Conservation (phyloP, 2,329 filamentous ascomycete species). For the Phialocephala subalpina region DNA sequence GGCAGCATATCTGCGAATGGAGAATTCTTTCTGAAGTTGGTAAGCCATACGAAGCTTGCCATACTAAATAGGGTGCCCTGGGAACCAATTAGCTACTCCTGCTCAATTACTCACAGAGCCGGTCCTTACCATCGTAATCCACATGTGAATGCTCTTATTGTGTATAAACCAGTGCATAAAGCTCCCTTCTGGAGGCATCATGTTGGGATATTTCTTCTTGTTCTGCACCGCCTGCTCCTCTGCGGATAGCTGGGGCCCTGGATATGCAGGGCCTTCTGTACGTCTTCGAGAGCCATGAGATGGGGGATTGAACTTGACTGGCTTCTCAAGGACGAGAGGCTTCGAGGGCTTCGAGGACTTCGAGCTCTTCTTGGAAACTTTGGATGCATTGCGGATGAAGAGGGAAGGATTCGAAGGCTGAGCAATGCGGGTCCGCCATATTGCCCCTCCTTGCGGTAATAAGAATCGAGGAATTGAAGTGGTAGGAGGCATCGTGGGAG, state of each 20-base stretch:
- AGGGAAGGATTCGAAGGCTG: constrained; percentile 35
- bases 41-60: constrained; percentile 75
- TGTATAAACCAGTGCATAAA: constrained; percentile 88
- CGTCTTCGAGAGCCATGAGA: constrained; percentile 81
- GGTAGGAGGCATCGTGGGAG: constrained; percentile 45
- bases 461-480: constrained; percentile 71
- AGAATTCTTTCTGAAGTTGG: constrained; percentile 81
- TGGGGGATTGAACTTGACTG: constrained; percentile 88
- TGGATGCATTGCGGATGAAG: constrained; percentile 45
- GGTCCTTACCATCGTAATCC: constrained; percentile 78
- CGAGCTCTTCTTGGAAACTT: constrained; percentile 34
- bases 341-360: constrained; percentile 54
- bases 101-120: background rate
- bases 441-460: constrained; percentile 66
- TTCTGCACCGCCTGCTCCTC: constrained; percentile 73
- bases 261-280: constrained; percentile 68
- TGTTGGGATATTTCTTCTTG: constrained; percentile 81
- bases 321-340: constrained; percentile 81
- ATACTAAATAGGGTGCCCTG: constrained; percentile 55
- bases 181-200: constrained; percentile 85
- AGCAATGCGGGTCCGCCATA: constrained; percentile 55
- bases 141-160: constrained; percentile 77
- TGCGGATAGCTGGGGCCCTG: constrained; percentile 71
- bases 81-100: constrained; percentile 10
- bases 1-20: constrained; percentile 84